Evolutionary conservation across 768 basidiomycete genomes (phyloP).

Genomic region (Kwoniella mangroviensis): DNA sequence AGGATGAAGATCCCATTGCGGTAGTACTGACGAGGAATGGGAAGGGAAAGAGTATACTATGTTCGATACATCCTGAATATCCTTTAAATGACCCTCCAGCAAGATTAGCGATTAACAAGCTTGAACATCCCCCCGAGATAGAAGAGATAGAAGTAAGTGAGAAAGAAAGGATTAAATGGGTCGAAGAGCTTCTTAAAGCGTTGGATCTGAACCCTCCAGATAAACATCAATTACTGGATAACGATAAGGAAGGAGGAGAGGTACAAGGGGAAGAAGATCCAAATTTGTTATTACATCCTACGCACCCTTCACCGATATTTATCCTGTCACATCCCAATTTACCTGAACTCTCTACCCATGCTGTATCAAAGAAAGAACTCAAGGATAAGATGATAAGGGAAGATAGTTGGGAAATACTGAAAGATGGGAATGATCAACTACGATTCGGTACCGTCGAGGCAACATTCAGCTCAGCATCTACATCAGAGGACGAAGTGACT

Average conservation of each 20-base stretch:
- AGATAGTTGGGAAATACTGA: constrained; percentile 57
- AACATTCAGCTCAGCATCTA: neutral
- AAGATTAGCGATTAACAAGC: constrained; percentile 39
- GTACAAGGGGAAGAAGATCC: constrained; percentile 40
- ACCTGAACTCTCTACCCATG: constrained; percentile 45
- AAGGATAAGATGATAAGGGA: constrained; percentile 19
- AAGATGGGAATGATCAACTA: constrained; percentile 70
- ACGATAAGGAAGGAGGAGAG: constrained; percentile 6
- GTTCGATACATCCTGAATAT: constrained; percentile 68
- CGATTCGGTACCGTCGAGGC: constrained; percentile 22
- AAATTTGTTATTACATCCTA: constrained; percentile 48
- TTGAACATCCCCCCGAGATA: constrained; percentile 25
- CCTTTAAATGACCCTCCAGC: constrained; percentile 58
- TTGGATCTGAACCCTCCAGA: constrained; percentile 63
- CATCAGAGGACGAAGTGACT: constrained; percentile 16
- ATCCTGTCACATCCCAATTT: constrained; percentile 63
- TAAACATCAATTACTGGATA: constrained; percentile 35
- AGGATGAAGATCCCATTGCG: constrained; percentile 53
- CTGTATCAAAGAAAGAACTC: constrained; percentile 58
- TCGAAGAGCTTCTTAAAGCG: constrained; percentile 57
- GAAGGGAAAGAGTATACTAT: constrained; percentile 64
- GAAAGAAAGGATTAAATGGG: constrained; percentile 50
- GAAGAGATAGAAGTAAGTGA: constrained; percentile 48
- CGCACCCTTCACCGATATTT: constrained; percentile 67
- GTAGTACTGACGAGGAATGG: constrained; percentile 60